These are phyloP conservation scores for Ceratocystis harringtonii DNA, from an alignment of 2,329 filamentous ascomycete species.

Conservation along the genomic window DNA sequence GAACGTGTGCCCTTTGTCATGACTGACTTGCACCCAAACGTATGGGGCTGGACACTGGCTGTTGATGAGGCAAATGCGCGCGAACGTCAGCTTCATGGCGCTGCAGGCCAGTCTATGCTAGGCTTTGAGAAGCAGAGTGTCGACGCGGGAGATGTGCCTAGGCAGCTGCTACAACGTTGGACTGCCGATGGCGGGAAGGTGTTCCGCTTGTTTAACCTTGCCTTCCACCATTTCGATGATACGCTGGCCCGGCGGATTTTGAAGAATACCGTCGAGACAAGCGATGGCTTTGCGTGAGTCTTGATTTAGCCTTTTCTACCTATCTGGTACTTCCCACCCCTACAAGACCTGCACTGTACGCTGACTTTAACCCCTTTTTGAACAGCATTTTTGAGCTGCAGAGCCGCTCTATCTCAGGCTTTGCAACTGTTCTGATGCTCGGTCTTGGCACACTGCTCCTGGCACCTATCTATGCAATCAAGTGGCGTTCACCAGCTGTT, in stretches of 20 bases:
- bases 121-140: slow-evolving; percentile 45
- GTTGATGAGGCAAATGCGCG: background rate
- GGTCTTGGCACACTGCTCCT: slow-evolving; percentile 36
- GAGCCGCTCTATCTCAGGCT: slow-evolving; percentile 41
- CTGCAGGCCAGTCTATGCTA: slow-evolving; percentile 26
- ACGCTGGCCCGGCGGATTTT: slow-evolving; percentile 44
- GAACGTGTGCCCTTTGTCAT: slow-evolving; percentile 38
- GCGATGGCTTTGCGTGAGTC: slow-evolving; percentile 43
- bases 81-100: slow-evolving; percentile 26
- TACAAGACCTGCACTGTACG: background rate
- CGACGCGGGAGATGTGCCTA: slow-evolving; percentile 48
- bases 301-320: background rate
- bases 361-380: slow-evolving; percentile 20
- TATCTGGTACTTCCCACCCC: background rate
- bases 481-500: slow-evolving; percentile 36
- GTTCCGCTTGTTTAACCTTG: slow-evolving; percentile 56
- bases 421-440: slow-evolving; percentile 39
- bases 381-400: slow-evolving; percentile 55
- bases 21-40: slow-evolving; percentile 51
- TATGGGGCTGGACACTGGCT: slow-evolving; percentile 42
- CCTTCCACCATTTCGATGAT: slow-evolving; percentile 66
- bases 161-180: slow-evolving; percentile 29
- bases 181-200: slow-evolving; percentile 31
- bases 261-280: slow-evolving; percentile 46
- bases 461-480: slow-evolving; percentile 39